Evolutionary conservation across 768 basidiomycete species (phyloP).

Genomic region (Agaricus sinodeliciosus): DNA sequence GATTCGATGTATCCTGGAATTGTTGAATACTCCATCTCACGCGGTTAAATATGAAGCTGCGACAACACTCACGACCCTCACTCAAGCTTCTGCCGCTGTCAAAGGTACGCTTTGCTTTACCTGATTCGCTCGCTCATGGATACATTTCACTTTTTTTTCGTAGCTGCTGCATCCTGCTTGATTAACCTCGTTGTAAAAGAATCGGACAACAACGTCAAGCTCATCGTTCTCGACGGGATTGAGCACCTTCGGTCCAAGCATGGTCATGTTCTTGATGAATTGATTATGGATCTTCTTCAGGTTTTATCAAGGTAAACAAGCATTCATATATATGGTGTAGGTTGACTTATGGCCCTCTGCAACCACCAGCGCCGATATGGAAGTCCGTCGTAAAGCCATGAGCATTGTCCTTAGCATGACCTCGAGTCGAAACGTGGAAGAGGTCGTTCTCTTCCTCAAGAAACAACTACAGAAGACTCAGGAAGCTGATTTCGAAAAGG

Average conservation of each 20-base stretch:
- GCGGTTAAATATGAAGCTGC: constrained; percentile 98
- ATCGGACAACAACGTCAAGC: constrained; percentile 98
- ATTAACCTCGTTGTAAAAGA: constrained; percentile 90
- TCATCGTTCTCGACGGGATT: constrained; percentile 91
- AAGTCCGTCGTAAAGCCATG: constrained; percentile 91
- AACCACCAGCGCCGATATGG: constrained; percentile 78
- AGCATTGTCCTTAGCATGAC: constrained; percentile 89
- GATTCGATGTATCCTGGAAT: constrained; percentile 89
- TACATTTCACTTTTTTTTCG: neutral
- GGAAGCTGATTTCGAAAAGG: constrained; percentile 91
- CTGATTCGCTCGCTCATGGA: neutral
- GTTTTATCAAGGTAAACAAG: constrained; percentile 64
- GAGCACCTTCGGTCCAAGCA: constrained; percentile 78
- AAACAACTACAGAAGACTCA: constrained; percentile 95
- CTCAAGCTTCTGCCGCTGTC: constrained; percentile 92
- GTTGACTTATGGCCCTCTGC: neutral
- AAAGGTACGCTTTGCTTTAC: constrained; percentile 53
- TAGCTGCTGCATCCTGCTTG: constrained; percentile 85
- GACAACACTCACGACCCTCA: constrained; percentile 86
- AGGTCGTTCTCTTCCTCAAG: constrained; percentile 93
- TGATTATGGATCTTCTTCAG: constrained; percentile 95
- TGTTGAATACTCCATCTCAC: constrained; percentile 83
- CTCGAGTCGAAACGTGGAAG: constrained; percentile 91
- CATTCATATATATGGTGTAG: neutral
- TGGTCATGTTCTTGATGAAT: constrained; percentile 79